Evolutionary conservation across 257 asterid genomes (phyloP).

Genomic region (Ilex aquifolium): DNA sequence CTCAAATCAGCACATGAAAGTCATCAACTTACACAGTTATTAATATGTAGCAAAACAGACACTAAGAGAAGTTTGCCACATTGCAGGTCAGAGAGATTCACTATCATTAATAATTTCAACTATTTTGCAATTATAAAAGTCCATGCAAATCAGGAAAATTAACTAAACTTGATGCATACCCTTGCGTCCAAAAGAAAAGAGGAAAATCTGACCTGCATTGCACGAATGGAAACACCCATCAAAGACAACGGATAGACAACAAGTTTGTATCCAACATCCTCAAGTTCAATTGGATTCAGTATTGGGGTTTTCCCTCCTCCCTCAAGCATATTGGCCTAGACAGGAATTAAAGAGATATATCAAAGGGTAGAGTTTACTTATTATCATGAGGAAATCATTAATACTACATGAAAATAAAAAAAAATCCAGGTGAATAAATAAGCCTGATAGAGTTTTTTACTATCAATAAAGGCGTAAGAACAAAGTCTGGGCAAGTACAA

Average conservation of each 20-base stretch:
- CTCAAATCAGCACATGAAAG: too few relatives aligned
- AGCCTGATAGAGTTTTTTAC: too few relatives aligned
- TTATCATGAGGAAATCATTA: neutral
- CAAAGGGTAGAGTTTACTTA: conserved; percentile 9
- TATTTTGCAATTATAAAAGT: neutral
- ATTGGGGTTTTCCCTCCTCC: conserved; percentile 97
- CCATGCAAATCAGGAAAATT: neutral
- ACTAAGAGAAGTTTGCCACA: too few relatives aligned
- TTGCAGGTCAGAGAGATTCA: neutral
- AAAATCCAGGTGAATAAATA: too few relatives aligned
- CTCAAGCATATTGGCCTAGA: conserved; percentile 95
- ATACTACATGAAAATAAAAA: neutral
- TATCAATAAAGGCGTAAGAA: neutral
- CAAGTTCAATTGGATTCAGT: conserved; percentile 71
- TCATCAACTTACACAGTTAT: too few relatives aligned
- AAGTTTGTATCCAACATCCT: conserved; percentile 81
- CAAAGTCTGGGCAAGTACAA: neutral
- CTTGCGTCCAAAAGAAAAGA: conserved; percentile 6
- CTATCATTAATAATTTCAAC: too few relatives aligned
- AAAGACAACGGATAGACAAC: conserved; percentile 91
- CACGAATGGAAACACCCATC: conserved; percentile 80
- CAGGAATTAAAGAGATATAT: conserved; percentile 17
- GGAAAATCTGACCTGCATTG: conserved; percentile 71
- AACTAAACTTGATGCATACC: neutral
- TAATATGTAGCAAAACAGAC: too few relatives aligned